Conservation (phyloP, 768 basidiomycete genomes). For the Leccinum imitatum region DNA sequence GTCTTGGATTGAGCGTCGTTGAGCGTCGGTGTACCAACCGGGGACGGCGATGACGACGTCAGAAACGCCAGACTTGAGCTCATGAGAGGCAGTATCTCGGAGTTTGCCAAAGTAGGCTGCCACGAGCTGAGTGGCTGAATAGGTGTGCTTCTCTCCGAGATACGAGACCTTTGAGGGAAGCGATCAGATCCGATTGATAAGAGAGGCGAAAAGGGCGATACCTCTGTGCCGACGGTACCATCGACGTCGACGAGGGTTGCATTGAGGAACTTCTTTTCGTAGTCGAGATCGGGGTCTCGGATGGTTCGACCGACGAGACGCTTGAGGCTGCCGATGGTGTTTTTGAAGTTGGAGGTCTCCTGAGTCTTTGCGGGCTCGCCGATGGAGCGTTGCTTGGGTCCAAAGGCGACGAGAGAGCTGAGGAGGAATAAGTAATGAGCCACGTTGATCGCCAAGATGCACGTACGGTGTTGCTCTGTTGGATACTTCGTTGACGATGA, state of each 20-base stretch:
- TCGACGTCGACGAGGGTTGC: slow-evolving; percentile 81
- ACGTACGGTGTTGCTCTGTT: slow-evolving; percentile 95
- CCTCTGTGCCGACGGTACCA: slow-evolving; percentile 84
- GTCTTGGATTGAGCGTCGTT: slow-evolving; percentile 86
- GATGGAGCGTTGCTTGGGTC: slow-evolving; percentile 84
- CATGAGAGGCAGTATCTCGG: slow-evolving; percentile 78
- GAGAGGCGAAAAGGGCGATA: slow-evolving; percentile 29
- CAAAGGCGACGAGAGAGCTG: slow-evolving; percentile 94
- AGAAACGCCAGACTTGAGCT: slow-evolving; percentile 83
- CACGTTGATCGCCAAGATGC: not conserved
- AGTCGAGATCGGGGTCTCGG: slow-evolving; percentile 75
- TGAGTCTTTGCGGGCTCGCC: slow-evolving; percentile 97
- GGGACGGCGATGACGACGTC: slow-evolving; percentile 97
- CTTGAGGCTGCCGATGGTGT: slow-evolving; percentile 93
- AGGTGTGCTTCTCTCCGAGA: slow-evolving; percentile 74
- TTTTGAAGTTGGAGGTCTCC: slow-evolving; percentile 97
- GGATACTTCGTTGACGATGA: slow-evolving; percentile 97
- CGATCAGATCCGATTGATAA: slow-evolving; percentile 15
- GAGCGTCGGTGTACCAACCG: slow-evolving; percentile 94
- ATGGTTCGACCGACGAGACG: slow-evolving; percentile 83
- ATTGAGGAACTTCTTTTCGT: slow-evolving; percentile 91
- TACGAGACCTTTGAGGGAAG: slow-evolving; percentile 68
- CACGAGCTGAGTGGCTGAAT: slow-evolving; percentile 90
- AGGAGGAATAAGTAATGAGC: not conserved
- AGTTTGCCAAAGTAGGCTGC: slow-evolving; percentile 89